Percentiles rank a stretch among this genome's conserved stretches.
Evolutionary conservation across 768 basidiomycete genomes (phyloP).

Genomic region (Hygrocybe coccinea): DNA sequence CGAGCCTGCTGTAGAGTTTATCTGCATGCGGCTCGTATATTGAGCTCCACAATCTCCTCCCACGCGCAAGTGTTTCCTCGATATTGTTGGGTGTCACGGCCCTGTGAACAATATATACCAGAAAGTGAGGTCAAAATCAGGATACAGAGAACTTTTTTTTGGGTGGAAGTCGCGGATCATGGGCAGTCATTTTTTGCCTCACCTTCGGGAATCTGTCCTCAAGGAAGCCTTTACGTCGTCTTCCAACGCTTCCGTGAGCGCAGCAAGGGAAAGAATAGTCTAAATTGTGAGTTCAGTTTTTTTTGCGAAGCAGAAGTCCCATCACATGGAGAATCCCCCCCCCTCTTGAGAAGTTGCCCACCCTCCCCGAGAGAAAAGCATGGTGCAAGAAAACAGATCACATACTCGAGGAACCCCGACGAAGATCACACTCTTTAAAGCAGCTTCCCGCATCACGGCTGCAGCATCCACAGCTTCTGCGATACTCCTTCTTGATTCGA

Average conservation of each 20-base stretch:
- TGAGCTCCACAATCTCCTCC: slow-evolving; percentile 71
- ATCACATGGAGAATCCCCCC: no score
- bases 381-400: not conserved
- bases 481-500: slow-evolving; percentile 40
- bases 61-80: slow-evolving; percentile 63
- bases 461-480: slow-evolving; percentile 64
- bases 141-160: slow-evolving; percentile 4
- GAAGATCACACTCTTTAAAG: slow-evolving; percentile 85
- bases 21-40: slow-evolving; percentile 87
- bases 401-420: slow-evolving; percentile 80
- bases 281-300: slow-evolving; percentile 29
- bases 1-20: slow-evolving; percentile 85
- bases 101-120: slow-evolving; percentile 40
- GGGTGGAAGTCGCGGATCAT: slow-evolving; percentile 1
- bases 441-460: slow-evolving; percentile 84
- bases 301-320: not conserved
- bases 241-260: slow-evolving; percentile 71
- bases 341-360: not conserved
- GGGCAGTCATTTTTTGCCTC: no score
- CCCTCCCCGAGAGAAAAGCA: not conserved
- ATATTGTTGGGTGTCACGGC: slow-evolving; percentile 58
- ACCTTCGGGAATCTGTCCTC: slow-evolving; percentile 65
- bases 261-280: slow-evolving; percentile 80
- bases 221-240: slow-evolving; percentile 73
- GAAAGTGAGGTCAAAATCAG: slow-evolving; percentile 6